Evolutionary conservation across 2,329 filamentous ascomycete species (phyloP).

Genomic region (Setomelanomma holmii): DNA sequence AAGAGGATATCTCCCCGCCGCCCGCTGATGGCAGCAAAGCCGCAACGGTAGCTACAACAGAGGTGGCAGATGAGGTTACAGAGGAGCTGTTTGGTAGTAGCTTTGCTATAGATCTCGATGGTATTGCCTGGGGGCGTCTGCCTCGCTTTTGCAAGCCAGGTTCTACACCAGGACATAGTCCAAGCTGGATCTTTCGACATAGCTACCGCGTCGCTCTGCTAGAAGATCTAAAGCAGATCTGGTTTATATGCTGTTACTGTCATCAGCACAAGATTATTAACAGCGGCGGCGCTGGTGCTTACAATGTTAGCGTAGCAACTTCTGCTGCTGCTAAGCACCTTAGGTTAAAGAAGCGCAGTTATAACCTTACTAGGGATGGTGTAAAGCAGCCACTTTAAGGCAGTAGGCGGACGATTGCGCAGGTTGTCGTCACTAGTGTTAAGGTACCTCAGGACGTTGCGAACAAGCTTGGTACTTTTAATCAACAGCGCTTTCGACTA

Average conservation of each 20-base stretch:
- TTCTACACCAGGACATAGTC: background rate
- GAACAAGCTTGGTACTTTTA: conserved; percentile 1
- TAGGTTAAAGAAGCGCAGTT: background rate
- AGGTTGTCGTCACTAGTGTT: background rate
- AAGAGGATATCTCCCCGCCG: background rate
- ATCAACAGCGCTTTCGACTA: background rate
- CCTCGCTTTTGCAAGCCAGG: background rate
- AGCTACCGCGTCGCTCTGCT: background rate
- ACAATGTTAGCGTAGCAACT: background rate
- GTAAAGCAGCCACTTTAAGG: no score
- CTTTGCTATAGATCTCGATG: background rate
- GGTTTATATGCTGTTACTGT: background rate
- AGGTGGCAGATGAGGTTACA: background rate
- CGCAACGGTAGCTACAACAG: background rate
- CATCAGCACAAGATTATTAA: background rate
- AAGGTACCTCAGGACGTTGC: background rate
- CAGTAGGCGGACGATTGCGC: no score
- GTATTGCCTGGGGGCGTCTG: background rate
- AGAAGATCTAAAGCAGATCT: background rate
- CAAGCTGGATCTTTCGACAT: background rate
- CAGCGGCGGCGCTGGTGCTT: background rate
- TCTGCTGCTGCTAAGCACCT: background rate
- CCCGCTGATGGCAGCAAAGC: background rate
- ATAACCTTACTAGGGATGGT: background rate
- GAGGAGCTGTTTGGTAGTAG: background rate